These are phyloP conservation scores for Fusarium algeriense DNA, from an alignment of 2,329 filamentous ascomycete species.

Conservation along the genomic window DNA sequence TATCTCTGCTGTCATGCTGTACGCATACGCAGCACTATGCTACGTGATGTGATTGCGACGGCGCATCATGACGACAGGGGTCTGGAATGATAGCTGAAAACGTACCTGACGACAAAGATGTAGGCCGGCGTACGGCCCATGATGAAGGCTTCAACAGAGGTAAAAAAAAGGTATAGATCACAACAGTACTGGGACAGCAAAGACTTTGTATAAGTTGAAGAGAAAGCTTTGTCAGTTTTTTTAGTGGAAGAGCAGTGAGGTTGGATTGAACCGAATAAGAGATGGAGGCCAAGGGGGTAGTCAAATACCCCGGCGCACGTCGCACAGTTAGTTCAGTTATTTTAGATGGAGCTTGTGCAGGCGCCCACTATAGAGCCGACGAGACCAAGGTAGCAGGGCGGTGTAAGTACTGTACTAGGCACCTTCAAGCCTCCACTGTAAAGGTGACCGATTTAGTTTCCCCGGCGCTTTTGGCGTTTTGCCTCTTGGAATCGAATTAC, in stretches of 20 bases:
- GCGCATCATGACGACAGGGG: constrained; percentile 43
- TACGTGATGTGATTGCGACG: constrained; percentile 36
- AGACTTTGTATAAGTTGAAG: constrained; percentile 5
- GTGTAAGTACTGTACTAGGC: constrained; percentile 5
- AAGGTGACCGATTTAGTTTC: constrained; percentile 4
- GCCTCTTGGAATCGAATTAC: constrained; percentile 6
- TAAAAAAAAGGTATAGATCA: neutral
- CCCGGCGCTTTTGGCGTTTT: constrained; percentile 21
- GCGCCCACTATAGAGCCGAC: constrained; percentile 35
- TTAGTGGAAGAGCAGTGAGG: constrained; percentile 24
- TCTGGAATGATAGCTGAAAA: constrained; percentile 31
- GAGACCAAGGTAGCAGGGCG: neutral
- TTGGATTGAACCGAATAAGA: constrained; percentile 35
- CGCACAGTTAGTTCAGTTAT: constrained; percentile 29
- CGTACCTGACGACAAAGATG: constrained; percentile 60
- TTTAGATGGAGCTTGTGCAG: constrained; percentile 32
- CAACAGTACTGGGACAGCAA: constrained; percentile 10
- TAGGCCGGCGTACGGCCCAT: constrained; percentile 59
- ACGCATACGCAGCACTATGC: constrained; percentile 23
- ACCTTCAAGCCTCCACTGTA: constrained; percentile 22
- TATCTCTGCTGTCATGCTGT: constrained; percentile 16
- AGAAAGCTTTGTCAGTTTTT: constrained; percentile 15
- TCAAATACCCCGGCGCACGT: constrained; percentile 38
- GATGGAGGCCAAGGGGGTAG: constrained; percentile 35
- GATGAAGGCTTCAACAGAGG: constrained; percentile 33